These are phyloP conservation scores for Cephaloascus fragrans DNA, from an alignment of 805 yeast genomes.

Conservation along the genomic window DNA sequence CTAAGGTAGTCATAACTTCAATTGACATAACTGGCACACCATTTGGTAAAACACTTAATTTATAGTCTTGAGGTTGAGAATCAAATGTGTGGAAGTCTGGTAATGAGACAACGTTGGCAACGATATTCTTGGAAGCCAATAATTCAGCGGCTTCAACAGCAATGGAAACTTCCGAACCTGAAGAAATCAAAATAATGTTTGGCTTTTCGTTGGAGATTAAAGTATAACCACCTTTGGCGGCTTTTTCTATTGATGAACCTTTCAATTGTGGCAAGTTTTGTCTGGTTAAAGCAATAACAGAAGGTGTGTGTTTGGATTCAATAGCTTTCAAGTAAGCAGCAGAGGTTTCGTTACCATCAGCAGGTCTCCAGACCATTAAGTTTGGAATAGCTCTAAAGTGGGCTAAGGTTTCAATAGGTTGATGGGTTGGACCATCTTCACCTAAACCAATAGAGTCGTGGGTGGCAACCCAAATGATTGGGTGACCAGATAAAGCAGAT, in stretches of 20 bases:
- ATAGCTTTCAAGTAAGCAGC: conserved; percentile 71
- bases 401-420: conserved; percentile 83
- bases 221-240: conserved; percentile 91
- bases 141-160: conserved; percentile 75
- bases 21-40: conserved; percentile 89
- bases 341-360: conserved; percentile 83
- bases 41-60: conserved; percentile 84
- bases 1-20: conserved; percentile 85
- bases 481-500: conserved; percentile 75
- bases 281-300: conserved; percentile 71
- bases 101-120: conserved; percentile 78
- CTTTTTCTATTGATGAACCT: conserved; percentile 87
- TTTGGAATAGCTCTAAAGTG: conserved; percentile 83
- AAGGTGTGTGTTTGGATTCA: conserved; percentile 55
- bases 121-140: conserved; percentile 55
- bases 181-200: conserved; percentile 63
- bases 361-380: conserved; percentile 84
- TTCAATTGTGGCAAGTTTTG: conserved; percentile 88
- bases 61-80: conserved; percentile 71
- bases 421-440: conserved; percentile 93
- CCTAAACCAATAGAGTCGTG: conserved; percentile 88
- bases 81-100: conserved; percentile 93
- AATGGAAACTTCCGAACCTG: conserved; percentile 91
- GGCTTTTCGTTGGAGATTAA: conserved; percentile 45
- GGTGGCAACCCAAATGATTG: conserved; percentile 80